Evolutionary conservation across 768 basidiomycete species (phyloP), one percentile per base, ranked within the genome.

Genomic region (Sarcodon sp.): DNA sequence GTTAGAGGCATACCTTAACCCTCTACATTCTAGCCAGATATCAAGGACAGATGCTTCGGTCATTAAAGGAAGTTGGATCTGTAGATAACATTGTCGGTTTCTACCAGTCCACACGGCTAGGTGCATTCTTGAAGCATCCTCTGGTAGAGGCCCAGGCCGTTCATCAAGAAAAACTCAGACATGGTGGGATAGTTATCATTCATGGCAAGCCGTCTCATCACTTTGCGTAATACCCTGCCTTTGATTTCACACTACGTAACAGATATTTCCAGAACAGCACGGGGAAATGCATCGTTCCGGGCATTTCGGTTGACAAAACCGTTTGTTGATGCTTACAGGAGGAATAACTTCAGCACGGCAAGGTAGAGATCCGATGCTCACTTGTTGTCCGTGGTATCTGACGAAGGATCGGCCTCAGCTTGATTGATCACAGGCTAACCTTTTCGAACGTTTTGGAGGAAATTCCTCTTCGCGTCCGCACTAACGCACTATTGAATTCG

Each of bases 21-120:
- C 11, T 1, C 41, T 18, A 35, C 51, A 16, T 51, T 39, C 33
- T 57, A 88, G 83, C 73, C 48, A 83, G 87, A 41, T 91, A 90
- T 61, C 88, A 92, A 64, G 70, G 75, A 34, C 75, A 80, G 49
- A 88, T 92, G 87, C 69, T 92, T 43, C 79, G 86, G 48, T 83
- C 86, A 18, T 70, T 97, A 59, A 87, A 88, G 59, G 90, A 93
- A 62, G 91, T 93, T 47, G 84, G 87, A 57, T 79, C 82, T 35
- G 90, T 93, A 58, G 90, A 94, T 65, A 89, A 82, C 54, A 78
- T 92, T 33, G 84, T 96, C 48, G 93, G 93, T 35, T 90, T 94
- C 64, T 97, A 97, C 68, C 89, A 94, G 59, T 86, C 87, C 39
- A 89, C 83, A 27, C 79, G 80, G 7, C 72, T 89, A 35, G 88